Evolutionary conservation across 768 basidiomycete species (phyloP).

Genomic region (Suillus occidentalis): DNA sequence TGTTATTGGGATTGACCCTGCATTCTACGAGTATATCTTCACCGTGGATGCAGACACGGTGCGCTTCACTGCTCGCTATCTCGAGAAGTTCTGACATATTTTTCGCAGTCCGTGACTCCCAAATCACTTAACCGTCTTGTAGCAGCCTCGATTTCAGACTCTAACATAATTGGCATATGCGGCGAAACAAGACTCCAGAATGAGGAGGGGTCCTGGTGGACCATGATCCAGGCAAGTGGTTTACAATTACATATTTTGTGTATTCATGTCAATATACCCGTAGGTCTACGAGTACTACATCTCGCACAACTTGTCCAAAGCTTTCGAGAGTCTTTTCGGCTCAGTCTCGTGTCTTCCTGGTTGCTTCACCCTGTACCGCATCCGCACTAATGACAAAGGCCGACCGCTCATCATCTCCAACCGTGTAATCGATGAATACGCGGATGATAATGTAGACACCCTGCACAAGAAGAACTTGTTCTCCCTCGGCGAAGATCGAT

Average conservation of each 20-base stretch:
- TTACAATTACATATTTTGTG: background rate
- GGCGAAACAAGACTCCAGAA: constrained; percentile 71
- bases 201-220: constrained; percentile 71
- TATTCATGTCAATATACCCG: constrained; percentile 11
- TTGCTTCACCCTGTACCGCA: constrained; percentile 70
- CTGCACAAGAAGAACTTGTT: constrained; percentile 73
- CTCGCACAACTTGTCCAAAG: constrained; percentile 65
- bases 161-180: constrained; percentile 65
- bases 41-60: constrained; percentile 72
- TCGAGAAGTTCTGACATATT: constrained; percentile 15
- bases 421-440: constrained; percentile 68
- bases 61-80: constrained; percentile 12
- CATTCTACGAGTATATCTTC: constrained; percentile 77
- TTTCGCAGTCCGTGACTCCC: constrained; percentile 53
- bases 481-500: constrained; percentile 71
- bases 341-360: constrained; percentile 75
- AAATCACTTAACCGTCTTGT: constrained; percentile 70
- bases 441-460: constrained; percentile 65
- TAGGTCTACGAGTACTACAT: constrained; percentile 72
- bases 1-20: constrained; percentile 70
- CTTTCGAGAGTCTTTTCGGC: constrained; percentile 68
- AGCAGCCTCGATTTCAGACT: constrained; percentile 58
- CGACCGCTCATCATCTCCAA: constrained; percentile 73
- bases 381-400: constrained; percentile 72
- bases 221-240: constrained; percentile 64